Evolutionary conservation across 2,329 filamentous ascomycete genomes (phyloP).

Genomic region (Pseudocercospora cruenta): DNA sequence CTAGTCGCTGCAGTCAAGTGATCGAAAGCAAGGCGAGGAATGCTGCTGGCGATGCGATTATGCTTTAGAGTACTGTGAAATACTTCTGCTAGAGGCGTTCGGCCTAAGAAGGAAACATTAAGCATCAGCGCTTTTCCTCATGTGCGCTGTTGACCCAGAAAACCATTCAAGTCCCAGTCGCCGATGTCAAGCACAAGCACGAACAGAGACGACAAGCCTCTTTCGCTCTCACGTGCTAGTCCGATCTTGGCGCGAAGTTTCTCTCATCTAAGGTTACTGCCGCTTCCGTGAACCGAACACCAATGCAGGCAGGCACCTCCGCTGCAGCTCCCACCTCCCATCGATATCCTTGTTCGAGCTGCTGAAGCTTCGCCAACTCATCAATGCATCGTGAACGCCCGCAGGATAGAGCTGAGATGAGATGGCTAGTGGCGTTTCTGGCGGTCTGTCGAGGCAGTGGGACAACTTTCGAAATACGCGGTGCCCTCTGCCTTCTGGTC

Average conservation of each 20-base stretch:
- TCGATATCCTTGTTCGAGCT: slow-evolving; percentile 2
- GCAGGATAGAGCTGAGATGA: neutral
- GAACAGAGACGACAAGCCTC: neutral
- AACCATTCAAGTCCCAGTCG: slow-evolving; percentile 2
- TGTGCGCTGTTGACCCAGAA: neutral
- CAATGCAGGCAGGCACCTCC: neutral
- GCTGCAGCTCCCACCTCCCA: neutral
- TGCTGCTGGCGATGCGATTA: neutral
- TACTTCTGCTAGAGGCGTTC: slow-evolving; percentile 1
- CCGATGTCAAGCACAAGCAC: neutral
- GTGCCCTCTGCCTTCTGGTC: neutral
- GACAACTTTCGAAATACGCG: neutral
- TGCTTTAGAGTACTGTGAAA: slow-evolving; percentile 1
- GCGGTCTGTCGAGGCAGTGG: neutral
- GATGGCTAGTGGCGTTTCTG: neutral
- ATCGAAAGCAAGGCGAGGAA: neutral
- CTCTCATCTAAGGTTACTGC: neutral
- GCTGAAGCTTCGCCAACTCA: slow-evolving; percentile 4
- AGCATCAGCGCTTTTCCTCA: slow-evolving; percentile 1
- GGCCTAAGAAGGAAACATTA: neutral
- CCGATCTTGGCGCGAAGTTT: neutral
- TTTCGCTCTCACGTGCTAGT: neutral
- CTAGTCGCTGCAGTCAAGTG: neutral
- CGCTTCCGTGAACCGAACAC: neutral
- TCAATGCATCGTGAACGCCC: neutral